phyloP scores from a whole-genome alignment of 352 stramenopile species.

The Pilasporangium apinafurcum region DNA sequence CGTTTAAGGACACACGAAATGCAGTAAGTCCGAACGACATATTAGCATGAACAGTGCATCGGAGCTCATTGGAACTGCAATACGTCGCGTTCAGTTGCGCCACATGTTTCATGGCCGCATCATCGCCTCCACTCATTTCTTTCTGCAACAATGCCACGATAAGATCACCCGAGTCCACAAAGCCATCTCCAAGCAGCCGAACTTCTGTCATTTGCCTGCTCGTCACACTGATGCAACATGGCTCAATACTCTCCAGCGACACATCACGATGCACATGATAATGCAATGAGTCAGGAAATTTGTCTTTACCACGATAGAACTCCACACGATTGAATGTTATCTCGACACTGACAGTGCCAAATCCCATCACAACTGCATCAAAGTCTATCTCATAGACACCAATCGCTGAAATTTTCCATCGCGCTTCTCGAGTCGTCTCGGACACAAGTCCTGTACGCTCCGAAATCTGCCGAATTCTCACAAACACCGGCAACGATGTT shows the following conservation, averaged over 20 bases:
- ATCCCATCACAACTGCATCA: conserved; percentile 43
- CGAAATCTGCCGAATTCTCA: conserved; percentile 42
- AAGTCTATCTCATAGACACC: conserved; percentile 63
- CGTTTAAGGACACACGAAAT: conserved; percentile 56
- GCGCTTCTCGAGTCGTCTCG: conserved; percentile 37
- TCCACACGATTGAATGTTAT: conserved; percentile 47
- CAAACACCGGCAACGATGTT: conserved; percentile 37
- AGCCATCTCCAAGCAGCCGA: conserved; percentile 41
- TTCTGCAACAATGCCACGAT: conserved; percentile 41
- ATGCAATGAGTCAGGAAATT: conserved; percentile 22
- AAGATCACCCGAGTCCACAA: conserved; percentile 58
- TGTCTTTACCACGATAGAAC: conserved; percentile 37
- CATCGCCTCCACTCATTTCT: conserved; percentile 11
- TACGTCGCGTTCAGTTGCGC: conserved; percentile 53
- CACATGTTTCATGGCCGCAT: conserved; percentile 6
- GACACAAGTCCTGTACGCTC: conserved; percentile 41
- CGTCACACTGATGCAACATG: conserved; percentile 49
- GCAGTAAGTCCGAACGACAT: conserved; percentile 58
- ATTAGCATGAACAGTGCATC: conserved; percentile 54
- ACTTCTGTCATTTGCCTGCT: conserved; percentile 50
- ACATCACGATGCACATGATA: conserved; percentile 54
- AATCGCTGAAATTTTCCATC: conserved; percentile 45
- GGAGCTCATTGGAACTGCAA: conserved; percentile 32
- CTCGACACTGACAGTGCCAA: conserved; percentile 37
- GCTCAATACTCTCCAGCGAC: conserved; percentile 32